A percentile compares a stretch with the other conserved stretches of the same genome.
Evolutionary conservation across 306 rosid genomes (phyloP).

Genomic region (Medicago arabica): DNA sequence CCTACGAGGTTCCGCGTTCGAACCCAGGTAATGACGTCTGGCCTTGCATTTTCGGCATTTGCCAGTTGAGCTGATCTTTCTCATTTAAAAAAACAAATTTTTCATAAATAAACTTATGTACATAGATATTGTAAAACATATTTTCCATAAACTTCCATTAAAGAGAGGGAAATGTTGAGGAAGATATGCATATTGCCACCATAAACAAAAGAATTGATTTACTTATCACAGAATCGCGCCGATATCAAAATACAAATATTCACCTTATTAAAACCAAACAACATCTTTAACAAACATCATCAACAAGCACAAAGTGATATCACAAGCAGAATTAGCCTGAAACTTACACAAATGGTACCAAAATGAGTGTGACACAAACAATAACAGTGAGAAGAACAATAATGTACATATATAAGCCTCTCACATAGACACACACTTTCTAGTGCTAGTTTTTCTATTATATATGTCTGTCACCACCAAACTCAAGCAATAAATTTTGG

Average conservation of each 20-base stretch:
- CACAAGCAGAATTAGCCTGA: constrained; percentile 53
- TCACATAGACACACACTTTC: constrained; percentile 41
- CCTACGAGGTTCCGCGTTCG: too few species aligned
- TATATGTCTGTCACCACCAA: constrained; percentile 42
- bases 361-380: constrained; percentile 26
- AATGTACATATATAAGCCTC: constrained; percentile 59
- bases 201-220: not conserved
- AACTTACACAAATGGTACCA: constrained; percentile 39
- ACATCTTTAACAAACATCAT: constrained; percentile 44
- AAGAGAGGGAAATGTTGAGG: not conserved
- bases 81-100: too few species aligned
- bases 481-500: constrained; percentile 28
- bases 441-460: constrained; percentile 12
- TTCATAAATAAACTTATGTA: too few species aligned
- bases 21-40: too few species aligned
- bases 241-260: constrained; percentile 19
- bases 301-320: constrained; percentile 50
- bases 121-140: not conserved
- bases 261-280: constrained; percentile 21
- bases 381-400: constrained; percentile 37
- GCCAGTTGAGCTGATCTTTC: too few species aligned
- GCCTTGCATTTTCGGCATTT: too few species aligned
- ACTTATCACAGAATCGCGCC: not conserved
- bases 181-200: not conserved
- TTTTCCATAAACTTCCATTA: not conserved